Evolutionary conservation across 2,329 filamentous ascomycete genomes (phyloP), one percentile per base, ranked within the genome.

Genomic region (Cryphonectria carpinicola): DNA sequence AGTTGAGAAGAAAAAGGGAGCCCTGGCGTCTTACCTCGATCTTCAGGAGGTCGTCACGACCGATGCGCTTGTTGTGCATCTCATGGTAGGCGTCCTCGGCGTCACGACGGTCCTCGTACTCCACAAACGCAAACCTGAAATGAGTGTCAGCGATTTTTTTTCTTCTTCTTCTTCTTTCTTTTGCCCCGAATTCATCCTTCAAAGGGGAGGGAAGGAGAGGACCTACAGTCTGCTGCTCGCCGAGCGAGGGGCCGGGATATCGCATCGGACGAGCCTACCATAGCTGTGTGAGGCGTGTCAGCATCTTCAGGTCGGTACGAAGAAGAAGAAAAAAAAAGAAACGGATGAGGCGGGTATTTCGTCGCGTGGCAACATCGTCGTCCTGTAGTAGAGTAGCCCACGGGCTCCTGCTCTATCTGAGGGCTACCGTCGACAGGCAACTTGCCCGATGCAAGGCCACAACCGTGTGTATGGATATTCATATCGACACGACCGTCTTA

Each of bases 61-160:
- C 95, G 77, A 99, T 94, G 76, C 95, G 94, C 89, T 98, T 98
- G 87, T 98, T 98, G 81, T 99, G 96, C 96, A 99, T 99, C 85
- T 99, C 96, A 82, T 99, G 94, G 81, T 99, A 99, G 64, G 96
- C 96, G 84, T 99, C 96, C 82, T 99, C 96, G 74, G 96, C 95
- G 86, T 99, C 96, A 77, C 96, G 95, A 78, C 95, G 93, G 82
- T 95, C 97, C 86, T 99, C 96, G 82, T 99, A 99, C 84, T 99
- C 96, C 75, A 99, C 96, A 81, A 99, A 99, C 52, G 96, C 96
- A 82, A 99, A 99, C 76, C 96, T 90, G 37, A 1, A 49, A 5
- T 14, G 49, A 37, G 17, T 35, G 69, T 75, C 71, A 74, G 67
- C 58, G 22, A 62, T 25, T 43, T n/a, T 54, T 60, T 43, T 56